These are phyloP conservation scores for Hansenula sp. DNA, from an alignment of 1,139 yeast species.

Conservation along the genomic window DNA sequence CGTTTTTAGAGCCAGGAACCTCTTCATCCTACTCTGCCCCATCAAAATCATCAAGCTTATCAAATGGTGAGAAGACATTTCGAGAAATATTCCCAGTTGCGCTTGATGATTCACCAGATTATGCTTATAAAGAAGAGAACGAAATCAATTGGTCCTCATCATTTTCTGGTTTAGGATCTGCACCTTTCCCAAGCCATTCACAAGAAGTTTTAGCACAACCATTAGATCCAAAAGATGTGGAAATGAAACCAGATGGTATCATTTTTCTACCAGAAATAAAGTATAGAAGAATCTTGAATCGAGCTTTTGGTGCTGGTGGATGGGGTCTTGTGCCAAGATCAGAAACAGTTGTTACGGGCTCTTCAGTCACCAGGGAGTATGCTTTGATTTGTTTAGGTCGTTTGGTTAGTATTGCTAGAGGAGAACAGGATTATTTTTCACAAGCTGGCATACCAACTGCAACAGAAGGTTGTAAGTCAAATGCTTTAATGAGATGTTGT, in stretches of 20 bases:
- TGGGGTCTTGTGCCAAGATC: slow-evolving; percentile 98
- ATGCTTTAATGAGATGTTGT: slow-evolving; percentile 96
- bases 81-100: slow-evolving; percentile 9
- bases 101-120: slow-evolving; percentile 17
- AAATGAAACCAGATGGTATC: slow-evolving; percentile 93
- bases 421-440: slow-evolving; percentile 90
- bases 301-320: slow-evolving; percentile 97
- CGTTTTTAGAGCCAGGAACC: neutral
- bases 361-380: slow-evolving; percentile 77
- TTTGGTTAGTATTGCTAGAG: slow-evolving; percentile 86
- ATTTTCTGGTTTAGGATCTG: slow-evolving; percentile 76
- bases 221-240: slow-evolving; percentile 67
- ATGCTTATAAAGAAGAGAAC: slow-evolving; percentile 1
- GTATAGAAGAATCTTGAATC: slow-evolving; percentile 81
- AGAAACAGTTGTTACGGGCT: slow-evolving; percentile 66
- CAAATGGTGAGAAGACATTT: slow-evolving; percentile 5
- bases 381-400: slow-evolving; percentile 86
- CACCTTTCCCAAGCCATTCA: slow-evolving; percentile 61
- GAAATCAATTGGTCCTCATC: slow-evolving; percentile 65
- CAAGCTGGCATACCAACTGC: slow-evolving; percentile 92
- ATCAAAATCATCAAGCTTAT: neutral
- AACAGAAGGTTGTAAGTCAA: slow-evolving; percentile 94
- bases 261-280: slow-evolving; percentile 91
- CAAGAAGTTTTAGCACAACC: slow-evolving; percentile 58
- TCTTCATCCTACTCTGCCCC: neutral